Conservation (phyloP, 208 protist species). For the Crithidia sp. region DNA sequence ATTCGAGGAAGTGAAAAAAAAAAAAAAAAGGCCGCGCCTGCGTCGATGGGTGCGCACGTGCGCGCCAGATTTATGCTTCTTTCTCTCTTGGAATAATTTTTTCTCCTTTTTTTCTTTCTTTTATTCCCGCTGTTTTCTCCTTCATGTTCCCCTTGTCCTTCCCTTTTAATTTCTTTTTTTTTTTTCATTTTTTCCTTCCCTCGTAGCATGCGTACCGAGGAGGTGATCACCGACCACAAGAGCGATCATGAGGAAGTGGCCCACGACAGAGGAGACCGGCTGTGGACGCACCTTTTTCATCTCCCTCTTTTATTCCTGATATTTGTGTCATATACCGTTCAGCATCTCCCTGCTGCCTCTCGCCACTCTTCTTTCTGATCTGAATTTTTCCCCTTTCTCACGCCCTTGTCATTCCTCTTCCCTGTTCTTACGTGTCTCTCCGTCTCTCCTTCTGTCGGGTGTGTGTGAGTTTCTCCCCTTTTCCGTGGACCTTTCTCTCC, state of each 20-base stretch:
- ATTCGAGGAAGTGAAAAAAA: no score
- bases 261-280: no score
- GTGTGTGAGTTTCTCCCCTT: background rate
- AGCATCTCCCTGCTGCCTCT: no score
- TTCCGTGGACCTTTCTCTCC: background rate
- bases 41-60: no score
- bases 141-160: background rate
- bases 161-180: constrained; percentile 12
- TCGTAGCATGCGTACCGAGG: background rate
- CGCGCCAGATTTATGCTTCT: background rate
- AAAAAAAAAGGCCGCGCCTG: no score
- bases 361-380: no score
- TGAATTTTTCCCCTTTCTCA: no score
- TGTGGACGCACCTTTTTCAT: no score
- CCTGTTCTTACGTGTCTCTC: constrained; percentile 15
- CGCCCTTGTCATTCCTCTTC: constrained; percentile 1
- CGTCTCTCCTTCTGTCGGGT: constrained; percentile 9
- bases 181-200: constrained; percentile 10
- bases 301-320: background rate
- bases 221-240: no score
- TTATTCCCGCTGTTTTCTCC: background rate
- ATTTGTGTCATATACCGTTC: background rate
- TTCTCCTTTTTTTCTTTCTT: constrained; percentile 17
- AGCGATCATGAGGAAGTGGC: no score
- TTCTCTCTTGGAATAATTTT: background rate